A percentile compares a stretch with the other conserved stretches of the same genome.
These are phyloP conservation scores for Haplosporangium sp. DNA, from an alignment of 371 early-diverging fungal species.

Conservation along the genomic window DNA sequence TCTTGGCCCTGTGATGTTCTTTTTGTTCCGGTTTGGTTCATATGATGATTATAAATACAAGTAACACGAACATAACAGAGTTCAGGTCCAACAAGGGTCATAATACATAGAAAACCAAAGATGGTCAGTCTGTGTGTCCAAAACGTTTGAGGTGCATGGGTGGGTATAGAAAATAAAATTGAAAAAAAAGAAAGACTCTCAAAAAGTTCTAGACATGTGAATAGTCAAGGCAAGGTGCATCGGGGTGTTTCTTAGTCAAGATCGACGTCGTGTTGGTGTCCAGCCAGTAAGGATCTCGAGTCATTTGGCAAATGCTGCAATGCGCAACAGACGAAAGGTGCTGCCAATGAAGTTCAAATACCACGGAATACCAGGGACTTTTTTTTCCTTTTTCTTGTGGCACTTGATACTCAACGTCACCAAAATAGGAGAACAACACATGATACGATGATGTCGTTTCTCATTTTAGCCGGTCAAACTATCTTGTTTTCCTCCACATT, in stretches of 20 bases:
- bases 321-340: too few relatives aligned
- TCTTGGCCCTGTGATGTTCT: not conserved
- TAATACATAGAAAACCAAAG: too few relatives aligned
- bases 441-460: not conserved
- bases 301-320: not conserved
- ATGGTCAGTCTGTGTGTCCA: too few relatives aligned
- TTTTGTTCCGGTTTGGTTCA: not conserved
- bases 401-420: too few relatives aligned
- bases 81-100: not conserved
- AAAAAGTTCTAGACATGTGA: not conserved
- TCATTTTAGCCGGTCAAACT: not conserved
- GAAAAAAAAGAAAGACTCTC: not conserved
- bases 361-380: too few relatives aligned
- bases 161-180: not conserved
- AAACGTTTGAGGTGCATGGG: not conserved
- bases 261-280: not conserved
- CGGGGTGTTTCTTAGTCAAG: not conserved
- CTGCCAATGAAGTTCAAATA: too few relatives aligned
- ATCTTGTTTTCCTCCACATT: not conserved
- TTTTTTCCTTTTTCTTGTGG: too few relatives aligned
- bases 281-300: not conserved
- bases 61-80: not conserved
- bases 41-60: not conserved
- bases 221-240: not conserved
- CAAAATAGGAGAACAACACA: not conserved